These are phyloP conservation scores for Calonectria henricotiae DNA, from an alignment of 2,329 filamentous ascomycete species.

Conservation along the genomic window DNA sequence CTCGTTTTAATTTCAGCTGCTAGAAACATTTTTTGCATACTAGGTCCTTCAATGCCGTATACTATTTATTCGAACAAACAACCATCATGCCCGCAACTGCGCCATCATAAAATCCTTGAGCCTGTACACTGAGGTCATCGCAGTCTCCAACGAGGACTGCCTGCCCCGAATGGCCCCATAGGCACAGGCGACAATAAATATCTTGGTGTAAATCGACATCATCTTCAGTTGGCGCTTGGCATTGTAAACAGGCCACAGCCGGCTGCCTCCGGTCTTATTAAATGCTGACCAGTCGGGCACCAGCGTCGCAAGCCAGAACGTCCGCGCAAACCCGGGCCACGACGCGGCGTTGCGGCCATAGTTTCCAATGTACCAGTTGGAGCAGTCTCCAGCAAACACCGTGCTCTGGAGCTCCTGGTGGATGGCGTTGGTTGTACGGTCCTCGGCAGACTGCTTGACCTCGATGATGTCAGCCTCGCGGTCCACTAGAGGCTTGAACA, in stretches of 20 bases:
- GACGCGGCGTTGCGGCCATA: constrained; percentile 53
- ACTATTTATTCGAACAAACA: constrained; percentile 2
- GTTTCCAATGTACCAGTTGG: constrained; percentile 46
- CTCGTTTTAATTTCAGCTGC: constrained; percentile 8
- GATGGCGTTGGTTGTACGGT: constrained; percentile 40
- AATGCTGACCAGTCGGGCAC: constrained; percentile 38
- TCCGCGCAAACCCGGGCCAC: constrained; percentile 56
- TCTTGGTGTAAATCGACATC: constrained; percentile 25
- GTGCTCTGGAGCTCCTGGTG: constrained; percentile 40
- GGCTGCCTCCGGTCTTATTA: constrained; percentile 27
- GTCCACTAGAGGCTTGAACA: constrained; percentile 55
- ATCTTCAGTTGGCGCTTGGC: constrained; percentile 5
- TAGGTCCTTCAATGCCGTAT: constrained; percentile 6
- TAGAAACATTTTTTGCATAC: constrained; percentile 14
- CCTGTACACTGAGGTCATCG: background rate
- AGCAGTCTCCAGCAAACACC: constrained; percentile 43
- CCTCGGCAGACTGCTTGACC: constrained; percentile 42
- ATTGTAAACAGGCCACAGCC: constrained; percentile 24
- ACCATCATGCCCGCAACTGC: constrained; percentile 9
- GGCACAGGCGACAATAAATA: constrained; percentile 4
- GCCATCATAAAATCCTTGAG: constrained; percentile 26
- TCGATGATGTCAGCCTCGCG: constrained; percentile 35
- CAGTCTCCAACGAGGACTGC: constrained; percentile 3
- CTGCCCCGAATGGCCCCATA: constrained; percentile 24
- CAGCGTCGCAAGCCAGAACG: constrained; percentile 56